Evolutionary conservation across 768 basidiomycete species (phyloP).

Genomic region (Wakefieldia striispora): DNA sequence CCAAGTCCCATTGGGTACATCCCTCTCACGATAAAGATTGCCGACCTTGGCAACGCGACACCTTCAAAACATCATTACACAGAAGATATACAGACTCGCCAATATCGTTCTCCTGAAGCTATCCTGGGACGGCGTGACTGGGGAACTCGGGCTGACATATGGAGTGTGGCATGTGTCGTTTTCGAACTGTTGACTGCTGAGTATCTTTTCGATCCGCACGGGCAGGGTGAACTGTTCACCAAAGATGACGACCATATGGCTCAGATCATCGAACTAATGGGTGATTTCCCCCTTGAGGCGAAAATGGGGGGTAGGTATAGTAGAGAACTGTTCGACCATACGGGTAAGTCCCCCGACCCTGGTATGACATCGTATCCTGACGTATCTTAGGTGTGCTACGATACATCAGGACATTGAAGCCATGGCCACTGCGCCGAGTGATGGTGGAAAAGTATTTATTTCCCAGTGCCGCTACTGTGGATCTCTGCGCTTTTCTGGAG

Average conservation of each 20-base stretch:
- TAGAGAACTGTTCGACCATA: slow-evolving; percentile 78
- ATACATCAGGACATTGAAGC: slow-evolving; percentile 71
- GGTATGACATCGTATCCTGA: slow-evolving; percentile 4
- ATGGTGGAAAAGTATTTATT: slow-evolving; percentile 89
- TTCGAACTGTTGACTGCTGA: slow-evolving; percentile 92
- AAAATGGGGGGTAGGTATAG: slow-evolving; percentile 86
- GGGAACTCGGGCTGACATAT: slow-evolving; percentile 84
- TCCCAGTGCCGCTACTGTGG: slow-evolving; percentile 51
- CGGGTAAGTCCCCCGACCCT: slow-evolving; percentile 42
- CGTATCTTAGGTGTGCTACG: slow-evolving; percentile 54
- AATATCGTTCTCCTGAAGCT: slow-evolving; percentile 93
- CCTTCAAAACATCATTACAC: slow-evolving; percentile 89
- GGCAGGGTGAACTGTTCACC: slow-evolving; percentile 74
- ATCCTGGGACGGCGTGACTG: slow-evolving; percentile 86
- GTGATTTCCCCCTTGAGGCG: slow-evolving; percentile 67
- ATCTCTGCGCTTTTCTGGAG: slow-evolving; percentile 63
- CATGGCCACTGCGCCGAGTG: slow-evolving; percentile 80
- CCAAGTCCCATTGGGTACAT: slow-evolving; percentile 22
- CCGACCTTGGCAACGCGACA: slow-evolving; percentile 92
- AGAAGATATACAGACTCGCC: slow-evolving; percentile 95
- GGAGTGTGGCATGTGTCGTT: slow-evolving; percentile 88
- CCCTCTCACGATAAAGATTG: slow-evolving; percentile 85
- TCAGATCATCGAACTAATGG: slow-evolving; percentile 89
- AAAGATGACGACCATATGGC: slow-evolving; percentile 98
- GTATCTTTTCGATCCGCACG: slow-evolving; percentile 88